Base-by-base conservation (phyloP, 495 filamentous ascomycete genomes). In the Penicillium fimorum region DNA sequence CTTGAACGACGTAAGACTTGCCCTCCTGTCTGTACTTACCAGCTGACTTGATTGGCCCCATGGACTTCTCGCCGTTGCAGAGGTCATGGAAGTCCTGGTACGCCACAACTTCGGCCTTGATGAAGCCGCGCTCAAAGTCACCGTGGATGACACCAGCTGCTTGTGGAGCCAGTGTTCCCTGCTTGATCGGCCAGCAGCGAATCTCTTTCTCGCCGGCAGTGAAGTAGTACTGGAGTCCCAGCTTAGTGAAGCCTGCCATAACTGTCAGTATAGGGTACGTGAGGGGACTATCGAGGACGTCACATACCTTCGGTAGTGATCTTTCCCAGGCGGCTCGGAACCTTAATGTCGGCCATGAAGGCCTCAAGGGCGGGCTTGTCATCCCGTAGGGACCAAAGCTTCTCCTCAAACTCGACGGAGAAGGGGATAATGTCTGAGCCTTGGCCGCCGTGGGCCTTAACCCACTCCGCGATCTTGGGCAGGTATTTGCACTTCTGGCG, bases 371-470 rank as follows among this genome's bases (percentile, higher is more conserved):
- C 42, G 15, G 42, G 42, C 42, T 44, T 44, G 42, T 44, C 42
- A 8, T 44, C 42, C 22, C 22, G 25, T 4, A 44, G 12, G 42
- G 42, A 44, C 42, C 42, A 44, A 5, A 44, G 42, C 42, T 44
- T 44, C 42, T 44, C 42, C 12, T 44, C 42, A n/a, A 44, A 44
- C 42, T 44, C 42, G 20, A 44, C 42, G 42, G 42, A 44, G 42
- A 44, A 44, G 42, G 42, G 42, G 20, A 44, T 44, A 3, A 44
- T 44, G 22, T 44, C 42, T 13, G 20, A 15, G 22, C 42, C 42
- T 44, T 44, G 42, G 22, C 42, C 42, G 1, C 42, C 42, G 12
- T 44, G 42, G 5, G 42, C 42, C 42, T 44, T 44, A 7, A 44
- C 22, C 42, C 42, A 44, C 42, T 44, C 42, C 9, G 42, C 42